phyloP scores from a whole-genome alignment of 495 filamentous ascomycete species.

The Entonaema liquescens region DNA sequence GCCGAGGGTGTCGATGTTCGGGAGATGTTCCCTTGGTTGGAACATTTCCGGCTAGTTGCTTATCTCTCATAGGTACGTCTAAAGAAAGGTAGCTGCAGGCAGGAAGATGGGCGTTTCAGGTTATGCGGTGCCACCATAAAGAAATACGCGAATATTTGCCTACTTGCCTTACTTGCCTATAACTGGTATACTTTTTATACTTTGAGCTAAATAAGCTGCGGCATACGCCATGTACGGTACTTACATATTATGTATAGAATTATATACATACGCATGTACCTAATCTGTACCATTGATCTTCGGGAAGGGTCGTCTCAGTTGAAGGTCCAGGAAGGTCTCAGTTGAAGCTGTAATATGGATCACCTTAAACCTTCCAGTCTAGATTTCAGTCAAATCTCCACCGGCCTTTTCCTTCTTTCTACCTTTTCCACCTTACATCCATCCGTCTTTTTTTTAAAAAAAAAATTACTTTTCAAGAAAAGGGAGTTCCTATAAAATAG shows the following conservation, averaged over 20 bases:
- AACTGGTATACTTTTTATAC: no score
- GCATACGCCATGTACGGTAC: not conserved
- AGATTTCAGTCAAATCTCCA: no score
- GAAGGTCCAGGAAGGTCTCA: not conserved
- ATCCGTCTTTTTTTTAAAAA: no score
- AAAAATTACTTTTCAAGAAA: no score
- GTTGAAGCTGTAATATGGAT: not conserved
- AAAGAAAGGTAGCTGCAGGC: slow-evolving; percentile 11
- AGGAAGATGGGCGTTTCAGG: slow-evolving; percentile 35
- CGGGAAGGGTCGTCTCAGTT: not conserved
- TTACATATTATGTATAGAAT: slow-evolving; percentile 3
- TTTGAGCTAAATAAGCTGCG: not conserved
- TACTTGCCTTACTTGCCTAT: no score
- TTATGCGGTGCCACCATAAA: slow-evolving; percentile 34
- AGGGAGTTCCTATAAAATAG: no score
- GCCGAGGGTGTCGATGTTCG: not conserved
- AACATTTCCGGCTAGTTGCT: slow-evolving; percentile 12
- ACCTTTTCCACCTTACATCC: no score
- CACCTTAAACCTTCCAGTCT: no score
- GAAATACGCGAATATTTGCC: not conserved
- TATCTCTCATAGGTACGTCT: slow-evolving; percentile 17
- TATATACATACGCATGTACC: slow-evolving; percentile 2
- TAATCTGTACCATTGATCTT: slow-evolving; percentile 5
- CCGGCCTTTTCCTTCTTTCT: no score
- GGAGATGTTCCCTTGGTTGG: slow-evolving; percentile 22